Base-by-base conservation (phyloP, 169 alveolate species). In the Plasmodium coatneyi region DNA sequence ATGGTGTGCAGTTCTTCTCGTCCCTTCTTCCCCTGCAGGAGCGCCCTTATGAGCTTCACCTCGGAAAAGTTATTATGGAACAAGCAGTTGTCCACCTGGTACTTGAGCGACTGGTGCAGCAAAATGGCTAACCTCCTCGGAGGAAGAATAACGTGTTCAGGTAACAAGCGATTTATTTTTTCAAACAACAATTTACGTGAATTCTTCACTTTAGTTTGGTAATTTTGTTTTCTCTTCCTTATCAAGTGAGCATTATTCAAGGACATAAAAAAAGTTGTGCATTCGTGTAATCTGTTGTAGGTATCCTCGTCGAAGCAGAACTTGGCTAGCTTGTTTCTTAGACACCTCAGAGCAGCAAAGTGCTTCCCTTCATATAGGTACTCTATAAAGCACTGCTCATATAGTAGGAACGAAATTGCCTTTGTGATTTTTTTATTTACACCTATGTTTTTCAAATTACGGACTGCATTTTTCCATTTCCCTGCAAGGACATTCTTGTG, bases 321-420 rank as follows among this genome's bases (percentile, higher is more conserved):
- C 34, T 80, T 83, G 43, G 39, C 41, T 5, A 92, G 71, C 93
- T 34, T 72, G 93, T 95, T 96, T 43, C 97, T 76, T 46, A 96
- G 70, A 56, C 96, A 86, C 52, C 92, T 80, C 36, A 96, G 76
- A 14, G 97, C 97, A 71, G 94, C 95, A 43, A 92, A 95, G 25
- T 84, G 34, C 70, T 95, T 92, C 0, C 92, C 84, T 49, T 82
- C 52, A 86, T 96, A 82, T 46, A 96, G 80, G 16, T 96, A 84
- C 39, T 81, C 96, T 60, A 95, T 94, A 89, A 93, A 96, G 46
- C 94, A 92, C 54, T 96, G 97, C 66, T 96, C 96, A 92, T 96
- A 95, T 34, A 84, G 72, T 84, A 96, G 78, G 87, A 96, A 96
- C 3, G 72, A 22, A 74, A 95, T 95, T 12, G 97, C 97, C 81